Evolutionary conservation across 2,329 filamentous ascomycete species (phyloP), one percentile per base, ranked within the genome.

Genomic region (Fusarium chaquense): DNA sequence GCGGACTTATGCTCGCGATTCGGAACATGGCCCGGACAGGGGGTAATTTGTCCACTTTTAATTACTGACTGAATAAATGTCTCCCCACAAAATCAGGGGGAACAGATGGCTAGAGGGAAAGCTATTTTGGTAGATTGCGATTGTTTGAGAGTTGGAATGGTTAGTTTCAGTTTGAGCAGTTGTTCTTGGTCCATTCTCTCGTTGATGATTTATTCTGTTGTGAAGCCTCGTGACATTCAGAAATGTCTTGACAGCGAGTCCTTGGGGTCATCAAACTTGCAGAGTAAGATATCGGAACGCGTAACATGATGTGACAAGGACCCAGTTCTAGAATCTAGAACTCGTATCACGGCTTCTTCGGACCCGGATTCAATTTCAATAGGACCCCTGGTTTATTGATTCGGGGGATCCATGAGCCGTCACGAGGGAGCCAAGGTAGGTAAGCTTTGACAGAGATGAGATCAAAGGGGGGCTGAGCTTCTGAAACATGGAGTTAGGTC

Each of bases 401-500:
- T 51, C 35, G 41, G 45, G 38, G 54, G 55, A 35, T 58, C 55
- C 47, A 41, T 28, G 41, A 41, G 22, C 52, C 53, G 43, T 60
- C 49, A 52, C 46, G 33, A 46, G 49, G 33, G 35, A 16, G 52
- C 60, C 46, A 30, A 46, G 49, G 24, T 26, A 16, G 52, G 57
- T 41, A 59, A 53, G 50, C 50, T 52, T 54, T 58, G 36, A 58
- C 47, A 35, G 44, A 46, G 26, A 46, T 46, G 26, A 32, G 30
- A 30, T 46, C 44, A 32, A 43, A 26, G 30, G 50, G 68, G 56
- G 67, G 66, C 62, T 60, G 58, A 72, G 53, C 58, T 24, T 70
- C 69, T 72, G 71, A 72, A 73, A 73, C 71, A 73, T 73, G 60
- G 51, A 67, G 58, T 59, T 45, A 30, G 40, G 49, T 50, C 63